Base-by-base conservation (phyloP, 768 basidiomycete genomes). In the Tricholoma sp. region DNA sequence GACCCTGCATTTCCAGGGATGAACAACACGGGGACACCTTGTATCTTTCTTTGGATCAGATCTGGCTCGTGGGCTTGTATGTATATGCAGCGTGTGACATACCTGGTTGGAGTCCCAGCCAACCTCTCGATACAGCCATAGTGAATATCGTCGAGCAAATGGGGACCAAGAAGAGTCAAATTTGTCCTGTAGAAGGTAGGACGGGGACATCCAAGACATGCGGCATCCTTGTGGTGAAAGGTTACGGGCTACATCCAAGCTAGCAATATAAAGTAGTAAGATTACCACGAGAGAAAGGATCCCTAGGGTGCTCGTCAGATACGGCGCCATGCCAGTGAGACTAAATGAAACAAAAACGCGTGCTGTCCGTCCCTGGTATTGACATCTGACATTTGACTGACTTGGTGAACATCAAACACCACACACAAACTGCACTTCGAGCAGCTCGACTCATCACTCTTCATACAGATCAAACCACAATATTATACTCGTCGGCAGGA, bases 1-100 rank as follows among this genome's bases (percentile, higher is more conserved):
- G 92, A 95, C 5, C 97, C 97, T 20, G 96, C 96, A 68, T 98
- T 98, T 7, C 97, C 97, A 1, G 97, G 97, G 42, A 98, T 88
- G 74, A 98, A 99, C 29, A 99, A 77, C 29, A 96, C 92, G n/a
- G 97, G 97, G 15, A 81, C 66, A 37, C 93, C 91, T 24, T 61
- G 59, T 44, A 57, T 47, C 59, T 63, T 48, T 18, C 49, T n/a
- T 9, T 8, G 13, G 15, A 12, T 13, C 28, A 58, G 39, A 55
- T 34, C 34, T 53, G 7, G 56, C 24, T 45, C 6, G 13, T 7
- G 15, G n/a, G 50, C 31, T n/a, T 24, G 9, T 11, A 39, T 24
- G 24, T 24, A 13, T 6, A 33, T 20, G n/a, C 2, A 39, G 32
- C 6, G 20, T n/a, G 5, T 56, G 65, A 70, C 71, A 54, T 66